Conservation (phyloP, 2,329 filamentous ascomycete genomes). For the Fusarium begoniae region DNA sequence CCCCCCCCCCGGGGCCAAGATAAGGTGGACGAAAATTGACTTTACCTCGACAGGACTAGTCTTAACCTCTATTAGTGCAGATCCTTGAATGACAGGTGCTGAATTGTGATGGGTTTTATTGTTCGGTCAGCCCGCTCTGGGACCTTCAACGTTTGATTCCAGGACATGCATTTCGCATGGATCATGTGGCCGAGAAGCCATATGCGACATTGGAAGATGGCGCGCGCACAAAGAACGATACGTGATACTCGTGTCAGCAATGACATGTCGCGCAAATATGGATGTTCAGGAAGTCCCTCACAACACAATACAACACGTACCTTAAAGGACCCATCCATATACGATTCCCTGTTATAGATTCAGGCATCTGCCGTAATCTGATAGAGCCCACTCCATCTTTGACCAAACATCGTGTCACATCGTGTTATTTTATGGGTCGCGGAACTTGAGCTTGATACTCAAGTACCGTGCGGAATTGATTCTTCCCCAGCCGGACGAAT, state of each 20-base stretch:
- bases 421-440: constrained; percentile 17
- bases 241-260: background rate
- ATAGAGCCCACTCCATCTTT: constrained; percentile 13
- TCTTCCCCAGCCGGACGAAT: background rate
- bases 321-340: constrained; percentile 8
- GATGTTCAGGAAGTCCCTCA: background rate
- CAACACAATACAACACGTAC: background rate
- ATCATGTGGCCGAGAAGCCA: constrained; percentile 6
- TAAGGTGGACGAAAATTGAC: background rate
- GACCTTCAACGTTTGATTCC: constrained; percentile 11
- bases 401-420: constrained; percentile 1
- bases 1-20: background rate
- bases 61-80: constrained; percentile 20
- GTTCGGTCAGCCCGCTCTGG: constrained; percentile 2
- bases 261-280: background rate
- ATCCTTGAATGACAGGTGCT: constrained; percentile 22
- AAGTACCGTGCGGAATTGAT: background rate
- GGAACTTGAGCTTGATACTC: background rate
- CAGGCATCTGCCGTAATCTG: constrained; percentile 18
- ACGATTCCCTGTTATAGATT: constrained; percentile 15
- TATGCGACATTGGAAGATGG: background rate
- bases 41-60: constrained; percentile 29
- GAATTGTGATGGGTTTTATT: background rate
- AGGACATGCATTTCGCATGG: background rate
- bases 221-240: background rate